Percentiles rank a stretch among this genome's conserved stretches.
phyloP scores from a whole-genome alignment of 1,284 basidiomycete species.

The Gomphus bonarii region DNA sequence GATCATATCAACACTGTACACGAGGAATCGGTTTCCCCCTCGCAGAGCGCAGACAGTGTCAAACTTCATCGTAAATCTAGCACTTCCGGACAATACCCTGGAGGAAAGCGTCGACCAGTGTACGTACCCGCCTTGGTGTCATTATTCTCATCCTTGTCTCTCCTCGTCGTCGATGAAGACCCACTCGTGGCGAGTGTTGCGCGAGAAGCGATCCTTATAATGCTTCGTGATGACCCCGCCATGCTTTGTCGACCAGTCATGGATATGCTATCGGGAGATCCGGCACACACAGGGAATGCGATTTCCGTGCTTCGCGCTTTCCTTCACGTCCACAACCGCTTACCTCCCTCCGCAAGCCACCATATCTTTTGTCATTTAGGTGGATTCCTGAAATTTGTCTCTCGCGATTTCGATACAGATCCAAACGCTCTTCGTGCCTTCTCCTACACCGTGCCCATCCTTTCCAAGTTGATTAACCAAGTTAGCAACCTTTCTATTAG shows the following conservation, averaged over 20 bases:
- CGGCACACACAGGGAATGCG: constrained; percentile 34
- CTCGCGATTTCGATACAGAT: constrained; percentile 34
- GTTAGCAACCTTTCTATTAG: constrained; percentile 66
- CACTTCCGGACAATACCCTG: constrained; percentile 29
- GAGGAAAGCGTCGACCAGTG: constrained; percentile 47
- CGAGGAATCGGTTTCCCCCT: constrained; percentile 6
- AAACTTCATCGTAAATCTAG: constrained; percentile 43
- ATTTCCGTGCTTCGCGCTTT: constrained; percentile 41
- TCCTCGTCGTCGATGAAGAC: constrained; percentile 43
- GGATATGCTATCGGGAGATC: constrained; percentile 44
- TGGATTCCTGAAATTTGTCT: constrained; percentile 53
- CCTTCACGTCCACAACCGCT: constrained; percentile 38
- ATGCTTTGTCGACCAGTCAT: constrained; percentile 55
- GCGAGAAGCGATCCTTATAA: constrained; percentile 46
- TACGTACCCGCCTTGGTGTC: constrained; percentile 51
- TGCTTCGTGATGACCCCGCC: constrained; percentile 67
- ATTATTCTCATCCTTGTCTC: constrained; percentile 42
- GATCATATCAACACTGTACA: constrained; percentile 32
- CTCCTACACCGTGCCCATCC: constrained; percentile 42
- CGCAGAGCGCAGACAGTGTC: constrained; percentile 14
- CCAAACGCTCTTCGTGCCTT: constrained; percentile 39
- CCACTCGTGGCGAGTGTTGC: constrained; percentile 47
- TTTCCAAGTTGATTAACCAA: constrained; percentile 48
- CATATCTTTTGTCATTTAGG: constrained; percentile 60
- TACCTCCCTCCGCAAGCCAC: constrained; percentile 61